phyloP scores from a whole-genome alignment of 257 asterid species.

The Gentiana macrophylla region DNA sequence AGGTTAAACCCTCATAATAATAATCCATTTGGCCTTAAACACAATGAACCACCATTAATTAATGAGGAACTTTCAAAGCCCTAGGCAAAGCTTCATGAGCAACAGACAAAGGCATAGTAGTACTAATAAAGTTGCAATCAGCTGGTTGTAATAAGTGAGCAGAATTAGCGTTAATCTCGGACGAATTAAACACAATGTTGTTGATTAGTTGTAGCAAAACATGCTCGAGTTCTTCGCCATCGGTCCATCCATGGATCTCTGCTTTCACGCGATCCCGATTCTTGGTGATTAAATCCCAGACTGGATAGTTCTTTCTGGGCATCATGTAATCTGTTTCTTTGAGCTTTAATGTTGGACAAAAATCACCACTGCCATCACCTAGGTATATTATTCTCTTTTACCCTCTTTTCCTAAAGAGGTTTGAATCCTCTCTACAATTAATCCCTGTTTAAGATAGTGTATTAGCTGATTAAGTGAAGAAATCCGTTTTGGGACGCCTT shows the following conservation, averaged over 20 bases:
- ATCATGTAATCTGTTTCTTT: constrained; percentile 43
- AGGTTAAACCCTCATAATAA: too few relatives aligned
- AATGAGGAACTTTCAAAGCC: constrained; percentile 18
- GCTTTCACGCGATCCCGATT: constrained; percentile 29
- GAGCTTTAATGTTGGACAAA: constrained; percentile 41
- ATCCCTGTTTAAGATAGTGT: constrained; percentile 25
- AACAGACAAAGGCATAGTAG: background rate
- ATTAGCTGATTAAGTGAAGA: too few relatives aligned
- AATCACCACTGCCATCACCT: constrained; percentile 74
- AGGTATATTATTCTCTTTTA: constrained; percentile 46
- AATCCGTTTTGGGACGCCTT: too few relatives aligned
- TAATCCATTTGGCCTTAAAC: background rate
- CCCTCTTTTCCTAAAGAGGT: constrained; percentile 42
- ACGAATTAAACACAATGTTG: constrained; percentile 25
- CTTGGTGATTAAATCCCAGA: constrained; percentile 51
- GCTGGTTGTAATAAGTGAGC: constrained; percentile 4
- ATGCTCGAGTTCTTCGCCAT: constrained; percentile 46
- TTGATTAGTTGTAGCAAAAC: constrained; percentile 26
- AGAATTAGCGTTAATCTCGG: constrained; percentile 1
- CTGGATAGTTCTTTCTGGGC: constrained; percentile 78
- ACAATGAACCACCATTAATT: background rate
- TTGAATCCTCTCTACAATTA: constrained; percentile 56
- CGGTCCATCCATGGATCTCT: constrained; percentile 47
- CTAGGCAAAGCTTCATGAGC: constrained; percentile 14
- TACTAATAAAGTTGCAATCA: constrained; percentile 14